Conservation (phyloP, 129 eudicot genomes). For the Lactuca sativa region DNA sequence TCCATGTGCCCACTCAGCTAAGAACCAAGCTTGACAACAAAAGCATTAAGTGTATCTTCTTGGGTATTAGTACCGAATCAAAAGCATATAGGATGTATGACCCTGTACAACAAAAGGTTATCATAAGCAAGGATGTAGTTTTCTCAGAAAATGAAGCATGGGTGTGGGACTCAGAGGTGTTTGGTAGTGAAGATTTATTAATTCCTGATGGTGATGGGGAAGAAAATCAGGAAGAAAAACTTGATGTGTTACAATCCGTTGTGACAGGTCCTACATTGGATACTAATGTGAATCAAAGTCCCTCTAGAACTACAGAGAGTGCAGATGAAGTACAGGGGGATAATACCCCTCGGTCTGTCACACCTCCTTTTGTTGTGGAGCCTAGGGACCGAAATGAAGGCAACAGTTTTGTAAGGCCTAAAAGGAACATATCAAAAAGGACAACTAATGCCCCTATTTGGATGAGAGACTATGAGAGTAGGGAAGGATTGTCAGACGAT, state of each 20-base stretch:
- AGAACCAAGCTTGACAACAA: not conserved
- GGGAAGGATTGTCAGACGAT: not conserved
- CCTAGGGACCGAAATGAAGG: not conserved
- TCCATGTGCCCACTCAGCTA: too few species aligned
- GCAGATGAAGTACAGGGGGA: too few species aligned
- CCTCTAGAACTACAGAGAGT: too few species aligned
- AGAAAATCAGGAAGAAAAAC: not conserved
- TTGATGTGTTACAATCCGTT: too few species aligned
- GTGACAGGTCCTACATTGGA: too few species aligned
- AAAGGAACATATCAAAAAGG: not conserved
- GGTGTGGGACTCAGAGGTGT: not conserved
- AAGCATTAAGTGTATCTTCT: not conserved
- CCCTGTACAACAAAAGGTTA: not conserved
- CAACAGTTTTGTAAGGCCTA: not conserved
- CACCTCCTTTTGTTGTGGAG: too few species aligned
- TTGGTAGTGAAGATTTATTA: too few species aligned
- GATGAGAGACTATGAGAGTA: not conserved
- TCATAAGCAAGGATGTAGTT: not conserved
- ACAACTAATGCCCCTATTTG: not conserved
- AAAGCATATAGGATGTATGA: not conserved
- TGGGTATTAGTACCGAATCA: not conserved
- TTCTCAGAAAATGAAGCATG: not conserved
- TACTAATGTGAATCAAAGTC: too few species aligned
- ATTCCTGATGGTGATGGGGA: not conserved
- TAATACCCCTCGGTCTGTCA: too few species aligned